These are phyloP conservation scores for Leccinum discolor DNA, from an alignment of 1,284 basidiomycete genomes.

Conservation along the genomic window DNA sequence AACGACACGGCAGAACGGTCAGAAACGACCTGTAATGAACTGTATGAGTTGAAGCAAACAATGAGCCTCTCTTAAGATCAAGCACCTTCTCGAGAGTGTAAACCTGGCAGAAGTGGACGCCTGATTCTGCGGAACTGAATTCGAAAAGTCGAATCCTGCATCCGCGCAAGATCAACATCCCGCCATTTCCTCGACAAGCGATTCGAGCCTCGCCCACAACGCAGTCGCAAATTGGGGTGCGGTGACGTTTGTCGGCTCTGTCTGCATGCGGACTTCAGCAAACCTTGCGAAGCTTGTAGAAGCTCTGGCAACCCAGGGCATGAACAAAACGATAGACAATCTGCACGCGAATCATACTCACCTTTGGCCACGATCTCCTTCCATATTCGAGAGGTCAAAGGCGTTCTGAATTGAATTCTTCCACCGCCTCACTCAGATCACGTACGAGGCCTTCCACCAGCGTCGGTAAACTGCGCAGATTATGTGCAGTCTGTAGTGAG, in stretches of 20 bases:
- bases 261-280: slow-evolving; percentile 76
- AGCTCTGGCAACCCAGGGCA: slow-evolving; percentile 20
- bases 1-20: slow-evolving; percentile 81
- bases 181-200: slow-evolving; percentile 86
- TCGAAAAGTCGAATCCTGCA: slow-evolving; percentile 38
- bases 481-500: slow-evolving; percentile 93
- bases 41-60: background rate
- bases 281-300: slow-evolving; percentile 35
- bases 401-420: slow-evolving; percentile 75
- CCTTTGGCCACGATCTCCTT: slow-evolving; percentile 82
- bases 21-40: slow-evolving; percentile 54
- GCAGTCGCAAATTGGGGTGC: slow-evolving; percentile 81
- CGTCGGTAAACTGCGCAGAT: slow-evolving; percentile 82
- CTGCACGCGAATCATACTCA: slow-evolving; percentile 30
- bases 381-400: slow-evolving; percentile 89
- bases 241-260: slow-evolving; percentile 83
- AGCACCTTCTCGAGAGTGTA: slow-evolving; percentile 95
- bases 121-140: background rate
- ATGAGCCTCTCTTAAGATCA: slow-evolving; percentile 68
- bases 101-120: slow-evolving; percentile 50
- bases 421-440: slow-evolving; percentile 85
- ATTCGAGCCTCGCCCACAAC: slow-evolving; percentile 83
- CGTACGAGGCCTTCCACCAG: slow-evolving; percentile 81
- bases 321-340: background rate
- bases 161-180: slow-evolving; percentile 78